Evolutionary conservation across 2,329 filamentous ascomycete genomes (phyloP), one percentile per base, ranked within the genome.

Genomic region (Alternaria alternata): DNA sequence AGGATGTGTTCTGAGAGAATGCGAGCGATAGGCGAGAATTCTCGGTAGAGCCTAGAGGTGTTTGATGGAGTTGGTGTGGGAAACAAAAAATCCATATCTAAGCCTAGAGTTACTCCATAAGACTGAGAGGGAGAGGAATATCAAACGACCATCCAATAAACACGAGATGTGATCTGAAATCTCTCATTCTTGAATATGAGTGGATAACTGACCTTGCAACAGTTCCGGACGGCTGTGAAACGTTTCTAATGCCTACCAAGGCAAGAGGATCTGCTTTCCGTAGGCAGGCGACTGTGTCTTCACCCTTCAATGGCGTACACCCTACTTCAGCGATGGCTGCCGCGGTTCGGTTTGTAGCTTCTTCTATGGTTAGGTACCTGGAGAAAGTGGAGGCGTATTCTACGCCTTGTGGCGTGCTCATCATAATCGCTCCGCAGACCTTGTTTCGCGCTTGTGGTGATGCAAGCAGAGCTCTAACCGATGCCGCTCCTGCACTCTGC

Each of bases 391-490:
- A 63, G 4, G 67, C 71, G 53, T 71, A 72, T 6, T 63, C 36
- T 38, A 38, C 36, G 36, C 36, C 36, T n/a, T 38, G 36, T 64
- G 64, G 69, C 39, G 66, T 72, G 53, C 69, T 72, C 62, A 68
- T 63, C 52, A 76, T 64, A 48, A 86, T 82, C 3, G 84, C 85
- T 6, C 72, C 79, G 1, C 80, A 77, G 63, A 86, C 85, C 64
- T 84, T 83, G 16, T 81, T 81, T 3, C 73, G 73, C 1, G 83
- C 81, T 55, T 80, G 77, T 2, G 83, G 82, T 3, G 82, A 84
- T 3, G 81, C 83, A 64, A 86, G 77, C 52, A 86, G 65, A 11
- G 82, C 83, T 43, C 83, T 77, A 3, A 86, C 82, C 34, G 70
- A 73, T 20, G 72, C 70, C 14, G 72, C 73, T 16, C 75, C 75